Base-by-base conservation (phyloP, 768 basidiomycete species). In the Cubamyces sp. region DNA sequence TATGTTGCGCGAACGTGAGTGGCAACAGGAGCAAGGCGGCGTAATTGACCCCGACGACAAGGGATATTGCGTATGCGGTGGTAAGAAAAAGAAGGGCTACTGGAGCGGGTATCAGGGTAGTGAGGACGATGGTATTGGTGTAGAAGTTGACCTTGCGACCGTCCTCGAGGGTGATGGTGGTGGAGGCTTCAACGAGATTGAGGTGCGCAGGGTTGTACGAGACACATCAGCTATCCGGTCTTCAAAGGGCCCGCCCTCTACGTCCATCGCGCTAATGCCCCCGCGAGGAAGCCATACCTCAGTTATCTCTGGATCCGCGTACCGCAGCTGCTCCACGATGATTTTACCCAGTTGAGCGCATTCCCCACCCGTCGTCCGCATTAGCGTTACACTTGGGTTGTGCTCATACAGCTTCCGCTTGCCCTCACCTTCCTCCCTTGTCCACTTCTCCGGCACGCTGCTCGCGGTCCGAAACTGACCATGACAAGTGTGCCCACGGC, bases 51-150 rank as follows among this genome's bases (percentile, higher is more conserved):
- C 64, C 3, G 62, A 72, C 42, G 65, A 47, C 3, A 71, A 74
- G 11, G 75, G 75, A 18, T 71, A 75, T 28, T 82, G 81, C 59
- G 66, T 76, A 3, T 90, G 89, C 64, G 89, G 88, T 23, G 87
- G 86, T 0, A 81, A 79, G 68, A 85, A 81, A 67, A 76, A 75
- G 46, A 84, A 80, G 63, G 87, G 84, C 1, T 91, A 91, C 71
- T 91, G 90, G 90, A 82, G 83, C 64, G 90, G 87, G 3, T 90
- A 85, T 68, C 78, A 82, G 25, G 82, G 81, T 3, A 79, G 68
- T 2, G 79, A 68, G 71, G 78, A 79, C 16, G 83, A 83, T 7
- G 80, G 79, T 59, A 68, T 81, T 34, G 72, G 77, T 0, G 83
- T 71, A 12, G 81, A 80, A 21, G 70, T 84, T 21, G 84, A 81